These are phyloP conservation scores for Leishmania arabica DNA, from an alignment of 208 protist species.

Conservation along the genomic window DNA sequence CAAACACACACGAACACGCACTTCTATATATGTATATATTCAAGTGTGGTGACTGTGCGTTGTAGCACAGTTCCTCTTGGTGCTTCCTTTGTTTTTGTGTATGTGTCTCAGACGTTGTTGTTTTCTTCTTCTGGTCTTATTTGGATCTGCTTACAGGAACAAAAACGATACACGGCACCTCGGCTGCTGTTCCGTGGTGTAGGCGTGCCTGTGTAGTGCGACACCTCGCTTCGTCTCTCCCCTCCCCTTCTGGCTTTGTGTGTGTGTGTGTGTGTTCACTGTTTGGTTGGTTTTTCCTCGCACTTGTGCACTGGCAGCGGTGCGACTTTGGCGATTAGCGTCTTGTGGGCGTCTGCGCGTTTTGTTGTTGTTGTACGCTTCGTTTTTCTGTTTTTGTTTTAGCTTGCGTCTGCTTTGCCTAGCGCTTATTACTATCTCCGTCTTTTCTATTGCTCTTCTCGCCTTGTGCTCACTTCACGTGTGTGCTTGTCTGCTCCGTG, in stretches of 20 bases:
- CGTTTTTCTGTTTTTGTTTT: neutral
- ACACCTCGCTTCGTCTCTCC: neutral
- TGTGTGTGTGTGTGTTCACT: too few species aligned
- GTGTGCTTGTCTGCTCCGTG: neutral
- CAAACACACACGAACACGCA: too few species aligned
- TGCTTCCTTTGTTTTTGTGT: too few species aligned
- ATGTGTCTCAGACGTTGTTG: neutral
- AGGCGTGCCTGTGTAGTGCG: too few species aligned
- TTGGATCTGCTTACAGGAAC: neutral
- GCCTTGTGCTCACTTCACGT: neutral
- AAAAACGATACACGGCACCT: neutral
- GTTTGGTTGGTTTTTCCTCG: neutral
- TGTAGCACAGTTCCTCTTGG: neutral
- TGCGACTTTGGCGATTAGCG: neutral
- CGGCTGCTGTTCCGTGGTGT: too few species aligned
- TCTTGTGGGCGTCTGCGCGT: neutral
- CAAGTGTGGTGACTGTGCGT: neutral
- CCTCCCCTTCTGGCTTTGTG: too few species aligned
- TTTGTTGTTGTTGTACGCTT: neutral
- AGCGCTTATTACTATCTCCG: neutral
- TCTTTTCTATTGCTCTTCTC: neutral
- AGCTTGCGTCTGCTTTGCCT: neutral
- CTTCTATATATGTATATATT: too few species aligned
- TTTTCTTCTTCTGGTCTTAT: too few species aligned
- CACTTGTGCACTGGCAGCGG: neutral